Conservation (phyloP, 176 grass and related monocot species). For the Juncus inflexus region DNA sequence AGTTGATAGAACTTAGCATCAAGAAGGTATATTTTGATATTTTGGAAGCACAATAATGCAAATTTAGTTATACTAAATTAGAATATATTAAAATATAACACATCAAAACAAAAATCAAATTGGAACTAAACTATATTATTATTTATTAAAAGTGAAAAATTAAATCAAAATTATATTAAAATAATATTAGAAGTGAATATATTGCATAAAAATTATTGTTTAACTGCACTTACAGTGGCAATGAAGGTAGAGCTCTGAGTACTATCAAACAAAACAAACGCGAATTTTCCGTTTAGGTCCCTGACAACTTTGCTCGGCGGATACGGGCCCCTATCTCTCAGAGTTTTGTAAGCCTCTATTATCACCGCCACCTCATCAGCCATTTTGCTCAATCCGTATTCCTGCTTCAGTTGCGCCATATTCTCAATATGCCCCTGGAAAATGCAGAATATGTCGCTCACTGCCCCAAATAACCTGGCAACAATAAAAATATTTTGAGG, state of each 20-base stretch:
- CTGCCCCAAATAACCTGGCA: constrained; percentile 69
- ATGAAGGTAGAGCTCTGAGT: constrained; percentile 68
- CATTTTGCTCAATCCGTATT: constrained; percentile 80
- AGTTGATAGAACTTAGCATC: too few species aligned
- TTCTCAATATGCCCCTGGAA: constrained; percentile 86
- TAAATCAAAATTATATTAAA: too few species aligned
- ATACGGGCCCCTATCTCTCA: constrained; percentile 76
- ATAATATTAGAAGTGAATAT: too few species aligned
- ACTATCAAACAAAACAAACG: constrained; percentile 78
- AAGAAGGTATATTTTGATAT: too few species aligned
- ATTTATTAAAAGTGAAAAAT: too few species aligned
- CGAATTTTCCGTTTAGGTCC: constrained; percentile 75
- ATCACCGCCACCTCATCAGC: constrained; percentile 79
- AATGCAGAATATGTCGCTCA: constrained; percentile 86
- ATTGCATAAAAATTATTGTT: background rate
- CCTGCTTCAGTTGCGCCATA: constrained; percentile 74
- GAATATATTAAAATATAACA: too few species aligned
- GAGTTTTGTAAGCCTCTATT: constrained; percentile 84
- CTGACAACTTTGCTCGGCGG: constrained; percentile 89
- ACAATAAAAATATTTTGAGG: too few species aligned
- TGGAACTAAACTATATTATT: too few species aligned
- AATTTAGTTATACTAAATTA: too few species aligned
- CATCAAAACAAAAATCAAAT: too few species aligned
- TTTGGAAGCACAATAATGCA: too few species aligned
- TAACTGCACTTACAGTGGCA: constrained; percentile 54